Percentiles rank a stretch among this genome's conserved stretches.
Evolutionary conservation across 441 rosid species (phyloP).

Genomic region (Pelargonium australe): DNA sequence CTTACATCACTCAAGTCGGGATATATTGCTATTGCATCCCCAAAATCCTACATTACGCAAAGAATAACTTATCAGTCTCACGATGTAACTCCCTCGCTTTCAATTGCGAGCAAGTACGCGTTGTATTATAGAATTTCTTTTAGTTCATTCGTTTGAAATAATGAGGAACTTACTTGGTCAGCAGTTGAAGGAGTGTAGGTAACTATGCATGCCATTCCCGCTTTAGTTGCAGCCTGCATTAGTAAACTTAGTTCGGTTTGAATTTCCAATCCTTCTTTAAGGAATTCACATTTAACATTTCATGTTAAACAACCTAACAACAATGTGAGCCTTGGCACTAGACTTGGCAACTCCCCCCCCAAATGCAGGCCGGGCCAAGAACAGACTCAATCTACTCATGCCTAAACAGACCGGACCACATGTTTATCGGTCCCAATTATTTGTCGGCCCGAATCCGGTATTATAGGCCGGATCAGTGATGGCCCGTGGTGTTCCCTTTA

Average conservation of each 20-base stretch:
- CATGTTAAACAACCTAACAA: no score
- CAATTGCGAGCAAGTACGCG: background rate
- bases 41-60: slow-evolving; percentile 54
- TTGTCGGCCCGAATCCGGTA: no score
- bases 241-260: background rate
- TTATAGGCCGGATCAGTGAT: no score
- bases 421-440: no score
- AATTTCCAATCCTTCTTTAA: no score
- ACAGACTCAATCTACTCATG: no score
- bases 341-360: no score
- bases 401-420: no score
- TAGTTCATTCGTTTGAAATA: background rate
- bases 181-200: slow-evolving; percentile 79
- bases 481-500: background rate
- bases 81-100: background rate
- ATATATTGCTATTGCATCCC: slow-evolving; percentile 65
- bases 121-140: background rate
- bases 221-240: slow-evolving; percentile 70
- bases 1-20: slow-evolving; percentile 69
- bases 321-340: no score
- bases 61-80: slow-evolving; percentile 3
- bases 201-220: slow-evolving; percentile 83
- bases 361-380: no score
- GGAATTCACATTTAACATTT: no score
- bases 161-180: slow-evolving; percentile 50